These are phyloP conservation scores for Clitopilus passeckerianus DNA, from an alignment of 768 basidiomycete genomes.

Conservation along the genomic window DNA sequence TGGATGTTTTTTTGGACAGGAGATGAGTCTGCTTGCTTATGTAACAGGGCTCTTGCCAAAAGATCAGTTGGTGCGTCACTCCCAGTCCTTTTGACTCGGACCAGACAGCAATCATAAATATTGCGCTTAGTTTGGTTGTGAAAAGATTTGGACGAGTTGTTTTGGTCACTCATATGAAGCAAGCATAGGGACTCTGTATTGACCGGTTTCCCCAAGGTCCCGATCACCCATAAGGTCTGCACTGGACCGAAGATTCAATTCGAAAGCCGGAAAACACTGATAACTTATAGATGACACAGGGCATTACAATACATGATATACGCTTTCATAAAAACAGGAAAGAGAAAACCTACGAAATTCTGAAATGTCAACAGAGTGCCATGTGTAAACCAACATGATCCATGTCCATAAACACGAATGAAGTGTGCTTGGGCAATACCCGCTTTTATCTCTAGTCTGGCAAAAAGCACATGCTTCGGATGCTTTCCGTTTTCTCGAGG, in stretches of 20 bases:
- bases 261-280: not conserved
- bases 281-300: not conserved
- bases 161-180: too few relatives aligned
- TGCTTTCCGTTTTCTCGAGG: not conserved
- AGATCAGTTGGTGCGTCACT: not conserved
- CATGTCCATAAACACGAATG: not conserved
- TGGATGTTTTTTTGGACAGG: slow-evolving; percentile 7
- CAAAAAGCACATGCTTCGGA: not conserved
- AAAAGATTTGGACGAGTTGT: too few relatives aligned
- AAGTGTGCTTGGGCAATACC: not conserved
- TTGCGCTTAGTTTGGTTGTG: too few relatives aligned
- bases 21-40: not conserved
- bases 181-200: too few relatives aligned
- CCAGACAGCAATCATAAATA: too few relatives aligned
- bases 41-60: slow-evolving; percentile 3
- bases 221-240: too few relatives aligned
- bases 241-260: too few relatives aligned
- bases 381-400: not conserved
- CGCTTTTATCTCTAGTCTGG: not conserved
- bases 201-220: too few relatives aligned
- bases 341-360: not conserved
- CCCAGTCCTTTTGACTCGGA: too few relatives aligned
- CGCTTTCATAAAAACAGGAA: not conserved
- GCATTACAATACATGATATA: too few relatives aligned
- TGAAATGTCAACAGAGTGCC: not conserved